A percentile compares a stretch with the other conserved stretches of the same genome.
These are phyloP conservation scores for Phanerochaete carnosa DNA, from an alignment of 768 basidiomycete species.

Conservation along the genomic window DNA sequence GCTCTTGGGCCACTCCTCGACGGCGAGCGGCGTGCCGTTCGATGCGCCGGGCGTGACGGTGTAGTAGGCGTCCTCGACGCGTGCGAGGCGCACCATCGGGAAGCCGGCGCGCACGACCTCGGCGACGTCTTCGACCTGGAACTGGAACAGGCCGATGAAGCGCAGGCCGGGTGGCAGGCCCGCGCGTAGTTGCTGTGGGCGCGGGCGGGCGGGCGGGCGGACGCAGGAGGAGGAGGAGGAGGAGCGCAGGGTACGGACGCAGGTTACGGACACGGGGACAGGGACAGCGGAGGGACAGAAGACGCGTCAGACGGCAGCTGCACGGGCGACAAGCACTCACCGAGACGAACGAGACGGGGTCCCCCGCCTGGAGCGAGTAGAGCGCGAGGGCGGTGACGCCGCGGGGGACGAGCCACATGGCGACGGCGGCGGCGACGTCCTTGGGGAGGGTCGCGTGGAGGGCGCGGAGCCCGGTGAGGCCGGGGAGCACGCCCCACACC, in stretches of 20 bases:
- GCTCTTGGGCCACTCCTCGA: slow-evolving; percentile 56
- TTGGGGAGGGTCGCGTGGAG: slow-evolving; percentile 61
- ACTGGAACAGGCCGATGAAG: slow-evolving; percentile 55
- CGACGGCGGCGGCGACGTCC: slow-evolving; percentile 60
- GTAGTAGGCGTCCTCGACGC: slow-evolving; percentile 53
- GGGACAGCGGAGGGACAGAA: background rate
- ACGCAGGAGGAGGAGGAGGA: background rate
- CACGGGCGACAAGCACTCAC: slow-evolving; percentile 15
- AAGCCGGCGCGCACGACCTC: slow-evolving; percentile 57
- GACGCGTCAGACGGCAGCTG: background rate
- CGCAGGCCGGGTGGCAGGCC: slow-evolving; percentile 52
- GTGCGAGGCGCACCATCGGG: slow-evolving; percentile 55
- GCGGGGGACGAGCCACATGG: slow-evolving; percentile 64
- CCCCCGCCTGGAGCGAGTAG: slow-evolving; percentile 21
- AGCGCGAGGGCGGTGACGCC: slow-evolving; percentile 27
- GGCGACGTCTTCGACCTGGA: slow-evolving; percentile 35
- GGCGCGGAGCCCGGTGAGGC: slow-evolving; percentile 46
- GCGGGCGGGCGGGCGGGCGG: background rate
- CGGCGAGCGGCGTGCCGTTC: slow-evolving; percentile 33
- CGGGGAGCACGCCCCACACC: slow-evolving; percentile 68
- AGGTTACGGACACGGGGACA: no score
- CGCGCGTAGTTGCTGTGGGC: slow-evolving; percentile 52
- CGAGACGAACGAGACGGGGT: slow-evolving; percentile 25
- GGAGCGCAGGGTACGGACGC: no score
- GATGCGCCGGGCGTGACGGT: slow-evolving; percentile 34